These are phyloP conservation scores for Ganoderma resinaceum DNA, from an alignment of 1,284 basidiomycete species.

Conservation along the genomic window DNA sequence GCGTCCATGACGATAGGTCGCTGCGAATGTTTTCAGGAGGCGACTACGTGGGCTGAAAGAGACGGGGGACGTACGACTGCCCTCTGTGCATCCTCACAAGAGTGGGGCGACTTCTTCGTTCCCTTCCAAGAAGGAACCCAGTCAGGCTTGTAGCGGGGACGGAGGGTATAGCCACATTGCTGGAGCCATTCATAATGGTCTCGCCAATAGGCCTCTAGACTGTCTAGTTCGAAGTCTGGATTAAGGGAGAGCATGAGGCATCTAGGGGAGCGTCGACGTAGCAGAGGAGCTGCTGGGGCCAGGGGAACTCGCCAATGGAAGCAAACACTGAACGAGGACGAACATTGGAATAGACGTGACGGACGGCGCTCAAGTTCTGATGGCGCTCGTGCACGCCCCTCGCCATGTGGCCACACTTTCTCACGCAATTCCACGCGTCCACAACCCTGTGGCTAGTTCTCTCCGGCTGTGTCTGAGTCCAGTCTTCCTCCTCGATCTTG, in stretches of 20 bases:
- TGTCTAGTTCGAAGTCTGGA: neutral
- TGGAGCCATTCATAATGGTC: constrained; percentile 8
- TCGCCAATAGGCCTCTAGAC: neutral
- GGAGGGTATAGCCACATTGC: constrained; percentile 25
- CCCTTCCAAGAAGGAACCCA: constrained; percentile 30
- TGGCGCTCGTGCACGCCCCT: neutral
- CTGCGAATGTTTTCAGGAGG: constrained; percentile 29
- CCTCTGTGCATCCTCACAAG: constrained; percentile 20
- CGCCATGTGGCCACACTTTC: no score
- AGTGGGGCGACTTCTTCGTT: neutral
- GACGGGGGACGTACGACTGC: neutral
- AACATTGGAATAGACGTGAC: no score
- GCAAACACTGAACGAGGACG: neutral
- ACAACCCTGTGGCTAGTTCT: no score
- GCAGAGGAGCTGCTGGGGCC: neutral
- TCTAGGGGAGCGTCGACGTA: neutral
- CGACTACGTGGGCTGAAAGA: constrained; percentile 27
- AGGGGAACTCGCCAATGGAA: neutral
- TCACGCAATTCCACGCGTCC: no score
- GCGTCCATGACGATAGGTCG: constrained; percentile 30
- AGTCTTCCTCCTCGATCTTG: neutral
- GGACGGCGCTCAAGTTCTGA: neutral
- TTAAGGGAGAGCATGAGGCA: neutral
- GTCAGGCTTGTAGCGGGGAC: constrained; percentile 25
- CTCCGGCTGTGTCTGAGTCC: no score